Evolutionary conservation across 2,329 filamentous ascomycete genomes (phyloP), one percentile per base, ranked within the genome.

Genomic region (Chaetothyriales sp.): DNA sequence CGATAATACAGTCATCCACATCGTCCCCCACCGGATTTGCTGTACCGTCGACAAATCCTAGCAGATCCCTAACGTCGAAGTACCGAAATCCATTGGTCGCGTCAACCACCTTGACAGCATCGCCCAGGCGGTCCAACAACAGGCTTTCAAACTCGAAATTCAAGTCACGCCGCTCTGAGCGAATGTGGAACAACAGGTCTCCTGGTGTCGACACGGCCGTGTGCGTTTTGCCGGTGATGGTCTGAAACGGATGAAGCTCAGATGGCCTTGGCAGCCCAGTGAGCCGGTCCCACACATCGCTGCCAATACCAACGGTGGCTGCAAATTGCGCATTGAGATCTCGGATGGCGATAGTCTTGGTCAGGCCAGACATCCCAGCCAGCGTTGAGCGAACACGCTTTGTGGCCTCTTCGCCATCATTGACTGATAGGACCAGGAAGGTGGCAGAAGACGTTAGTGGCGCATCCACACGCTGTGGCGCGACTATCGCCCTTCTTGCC

Each of bases 31-130:
- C 67, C 0, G 77, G 77, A 55, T 80, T 80, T 2, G 77, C 77
- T 0, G 76, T 80, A 15, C 77, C 77, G 51, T 80, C 77, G 2
- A 80, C 74, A 49, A 80, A 80, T 0, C 77, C 77, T 0, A 80
- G 68, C 0, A 79, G 68, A 53, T 79, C 76, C 1, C 77, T 73
- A 0, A 73, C 69, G 54, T 80, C 77, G 52, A 79, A 79, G 61
- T 79, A 80, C 2, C 77, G 72, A 61, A 80, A 80, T 0, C 77
- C 77, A 0, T 68, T 64, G 0, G 77, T 79, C 50, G 72, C 71
- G 48, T 80, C 77, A 1, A 71, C 65, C 1, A 77, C 67, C 0
- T 57, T 60, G 9, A 78, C 71, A 0, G 72, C 53, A 44, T 70
- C 69, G 0, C 72, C 73, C 0, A 80, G 66, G 1, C 60, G 55